These are phyloP conservation scores for Dryas integrifolia DNA, from an alignment of 331 rosid genomes.

Conservation along the genomic window DNA sequence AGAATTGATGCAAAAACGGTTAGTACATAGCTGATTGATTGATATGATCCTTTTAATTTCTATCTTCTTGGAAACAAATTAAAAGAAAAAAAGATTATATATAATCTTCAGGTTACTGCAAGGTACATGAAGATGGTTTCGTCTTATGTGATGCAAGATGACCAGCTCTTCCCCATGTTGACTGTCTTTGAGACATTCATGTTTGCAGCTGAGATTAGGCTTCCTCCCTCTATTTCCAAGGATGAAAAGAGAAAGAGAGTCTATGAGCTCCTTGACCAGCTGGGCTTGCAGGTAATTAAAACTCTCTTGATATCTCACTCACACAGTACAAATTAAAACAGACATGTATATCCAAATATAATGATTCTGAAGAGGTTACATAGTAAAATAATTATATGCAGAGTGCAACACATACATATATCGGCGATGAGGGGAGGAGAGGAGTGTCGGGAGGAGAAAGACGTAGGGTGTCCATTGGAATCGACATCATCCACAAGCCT, in stretches of 20 bases:
- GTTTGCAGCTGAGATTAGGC: slow-evolving; percentile 94
- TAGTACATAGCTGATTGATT: slow-evolving; percentile 18
- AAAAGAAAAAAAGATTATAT: background rate
- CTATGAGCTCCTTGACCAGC: slow-evolving; percentile 63
- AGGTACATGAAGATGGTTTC: slow-evolving; percentile 92
- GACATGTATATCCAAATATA: background rate
- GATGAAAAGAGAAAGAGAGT: slow-evolving; percentile 68
- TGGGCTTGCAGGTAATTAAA: slow-evolving; percentile 62
- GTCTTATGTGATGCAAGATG: slow-evolving; percentile 95
- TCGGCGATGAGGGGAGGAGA: slow-evolving; percentile 80
- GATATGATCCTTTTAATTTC: background rate
- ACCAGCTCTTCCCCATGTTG: slow-evolving; percentile 83
- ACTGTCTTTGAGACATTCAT: slow-evolving; percentile 80
- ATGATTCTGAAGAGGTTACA: slow-evolving; percentile 7
- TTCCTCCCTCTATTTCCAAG: slow-evolving; percentile 68
- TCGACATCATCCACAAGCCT: slow-evolving; percentile 85
- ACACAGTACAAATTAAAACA: background rate
- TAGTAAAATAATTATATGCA: slow-evolving; percentile 18
- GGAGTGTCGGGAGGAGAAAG: slow-evolving; percentile 93
- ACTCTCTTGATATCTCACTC: background rate
- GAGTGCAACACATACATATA: slow-evolving; percentile 72
- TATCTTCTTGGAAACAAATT: background rate
- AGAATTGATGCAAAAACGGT: slow-evolving; percentile 70
- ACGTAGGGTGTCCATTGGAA: slow-evolving; percentile 76
- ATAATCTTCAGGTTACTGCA: slow-evolving; percentile 53